phyloP scores from a whole-genome alignment of 768 basidiomycete genomes.

The Pisolithus marmoratus region DNA sequence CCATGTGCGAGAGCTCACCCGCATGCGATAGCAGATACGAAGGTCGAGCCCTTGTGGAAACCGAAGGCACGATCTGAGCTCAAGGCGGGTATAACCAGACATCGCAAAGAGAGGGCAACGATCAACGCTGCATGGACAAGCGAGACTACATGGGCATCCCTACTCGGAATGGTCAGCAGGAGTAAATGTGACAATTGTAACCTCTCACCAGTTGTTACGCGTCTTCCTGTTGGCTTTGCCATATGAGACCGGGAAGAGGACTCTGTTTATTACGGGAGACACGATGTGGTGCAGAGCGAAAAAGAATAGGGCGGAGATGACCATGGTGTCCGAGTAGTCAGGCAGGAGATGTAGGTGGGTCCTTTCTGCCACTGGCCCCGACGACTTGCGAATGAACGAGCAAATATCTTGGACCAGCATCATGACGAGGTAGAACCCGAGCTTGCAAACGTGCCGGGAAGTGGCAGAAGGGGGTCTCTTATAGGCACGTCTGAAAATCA shows the following conservation, averaged over 20 bases:
- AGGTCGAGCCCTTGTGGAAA: slow-evolving; percentile 55
- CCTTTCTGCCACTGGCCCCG: slow-evolving; percentile 22
- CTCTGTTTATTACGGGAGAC: slow-evolving; percentile 47
- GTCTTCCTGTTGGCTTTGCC: slow-evolving; percentile 40
- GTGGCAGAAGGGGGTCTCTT: too few relatives aligned
- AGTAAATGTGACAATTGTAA: background rate
- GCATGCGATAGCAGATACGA: slow-evolving; percentile 60
- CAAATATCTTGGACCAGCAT: slow-evolving; percentile 26
- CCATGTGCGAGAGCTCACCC: slow-evolving; percentile 42
- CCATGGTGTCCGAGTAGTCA: slow-evolving; percentile 48
- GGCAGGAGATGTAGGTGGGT: slow-evolving; percentile 52
- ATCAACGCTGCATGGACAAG: slow-evolving; percentile 67
- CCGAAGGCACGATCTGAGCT: slow-evolving; percentile 68
- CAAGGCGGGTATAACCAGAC: slow-evolving; percentile 43
- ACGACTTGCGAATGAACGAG: slow-evolving; percentile 22
- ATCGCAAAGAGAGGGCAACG: slow-evolving; percentile 55
- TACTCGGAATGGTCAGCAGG: slow-evolving; percentile 20
- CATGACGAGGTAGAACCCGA: background rate
- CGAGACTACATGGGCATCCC: slow-evolving; percentile 69
- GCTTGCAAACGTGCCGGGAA: too few relatives aligned
- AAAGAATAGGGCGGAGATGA: slow-evolving; percentile 52
- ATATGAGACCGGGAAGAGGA: slow-evolving; percentile 46
- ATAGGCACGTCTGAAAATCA: too few relatives aligned
- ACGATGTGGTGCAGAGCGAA: slow-evolving; percentile 50
- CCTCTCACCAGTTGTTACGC: slow-evolving; percentile 55